Base-by-base conservation (phyloP, 371 early-diverging fungal species). In the Globomyces sp. region DNA sequence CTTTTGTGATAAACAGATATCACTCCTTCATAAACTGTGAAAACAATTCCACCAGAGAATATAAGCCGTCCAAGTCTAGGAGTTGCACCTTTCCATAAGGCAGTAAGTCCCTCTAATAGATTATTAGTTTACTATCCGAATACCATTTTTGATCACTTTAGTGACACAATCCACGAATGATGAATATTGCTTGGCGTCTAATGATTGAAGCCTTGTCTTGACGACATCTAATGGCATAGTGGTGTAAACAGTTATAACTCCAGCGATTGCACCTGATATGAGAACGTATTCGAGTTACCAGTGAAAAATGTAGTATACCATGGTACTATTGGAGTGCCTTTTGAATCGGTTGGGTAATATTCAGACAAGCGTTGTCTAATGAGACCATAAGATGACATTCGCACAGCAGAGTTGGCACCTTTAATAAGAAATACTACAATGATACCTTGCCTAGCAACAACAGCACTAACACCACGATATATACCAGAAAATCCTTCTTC, bases 191-290 rank as follows among this genome's bases (percentile, higher is more conserved):
- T 69, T 77, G 2, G 92, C 92, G 51, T 86, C 80, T 6, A 89
- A 71, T 11, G 88, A 87, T 52, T 96, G 97, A 93, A 95, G 91
- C 64, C 90, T 87, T 1, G 97, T 96, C 76, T 96, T 96, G 64
- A 95, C 83, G 1, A 93, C 94, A 76, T 95, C 97, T 41, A 96
- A 67, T 2, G 96, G 96, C 96, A 94, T 94, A 0, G 97, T 96
- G 0, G 90, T 76, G 68, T 94, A 94, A 0, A 95, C 95, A 1
- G 95, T 95, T 37, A 93, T 84, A 60, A 86, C 88, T 5, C 97
- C 97, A 0, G 96, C 96, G 53, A 89, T 71, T 34, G 75, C 77
- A 36, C 82, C 81, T 67, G 24, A 24, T 0, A 24, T 24, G 24
- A 24, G 24, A 24, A 24, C 24, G 24, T 24, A 13, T 24, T 24